Base-by-base conservation (phyloP, 805 yeast species). In the Torulaspora microellipsoides region DNA sequence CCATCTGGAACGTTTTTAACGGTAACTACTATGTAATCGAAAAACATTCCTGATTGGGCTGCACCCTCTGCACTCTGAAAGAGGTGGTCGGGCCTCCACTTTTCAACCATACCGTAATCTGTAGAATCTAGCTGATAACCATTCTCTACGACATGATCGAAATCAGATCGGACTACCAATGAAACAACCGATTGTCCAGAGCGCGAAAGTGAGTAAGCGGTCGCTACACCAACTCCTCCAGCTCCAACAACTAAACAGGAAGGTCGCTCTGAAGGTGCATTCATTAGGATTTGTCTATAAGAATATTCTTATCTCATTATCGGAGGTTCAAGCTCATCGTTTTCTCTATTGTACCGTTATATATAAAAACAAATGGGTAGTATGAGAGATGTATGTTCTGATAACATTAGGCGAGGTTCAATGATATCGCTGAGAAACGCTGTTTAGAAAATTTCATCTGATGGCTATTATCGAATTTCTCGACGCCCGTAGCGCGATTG, bases 171-270 rank as follows among this genome's bases (percentile, higher is more conserved):
- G 13, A 81, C 69, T 10, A 83, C 79, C 8, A 76, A 68, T 1
- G 86, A 73, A 11, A 81, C 79, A 27, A 68, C 70, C 3, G 76
- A 69, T 31, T 70, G 65, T 1, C 74, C 75, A 32, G 72, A 68
- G 31, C 58, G 56, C 47, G 73, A 75, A 31, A 85, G 66, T 0
- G 83, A 76, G 40, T 79, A 74, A 0, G 91, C 85, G 4, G 81
- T 81, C 32, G 85, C 75, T 31, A 83, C 69, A 23, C 95, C 95
- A 10, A 85, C 90, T 31, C 91, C 95, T n/a, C 95, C 95, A 40
- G 85, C 70, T 2, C 95, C 95, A 20, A 85, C 70, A 8, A 84
- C 62, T 15, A 83, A 67, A 4, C 25, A 20, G 7, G 25, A 20
- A 20, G 25, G 25, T 8, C 25, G 25, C 4, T 20, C 25, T 20